phyloP scores from a whole-genome alignment of 73 alveolate species.

The Diophrys sp. region DNA sequence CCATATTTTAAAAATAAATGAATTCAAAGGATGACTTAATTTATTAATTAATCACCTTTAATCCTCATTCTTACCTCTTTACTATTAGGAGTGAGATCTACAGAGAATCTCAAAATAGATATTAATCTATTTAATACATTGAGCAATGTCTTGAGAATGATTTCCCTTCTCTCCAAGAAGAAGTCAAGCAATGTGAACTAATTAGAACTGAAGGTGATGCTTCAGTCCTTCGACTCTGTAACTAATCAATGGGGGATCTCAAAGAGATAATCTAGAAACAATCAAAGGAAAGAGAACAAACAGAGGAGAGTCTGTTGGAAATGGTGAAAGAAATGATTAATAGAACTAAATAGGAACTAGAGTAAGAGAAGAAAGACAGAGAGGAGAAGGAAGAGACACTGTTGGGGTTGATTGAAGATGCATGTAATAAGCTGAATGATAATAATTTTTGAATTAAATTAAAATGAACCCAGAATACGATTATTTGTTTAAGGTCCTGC shows the following conservation, averaged over 20 bases:
- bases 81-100: conserved; percentile 32
- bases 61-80: too few relatives aligned
- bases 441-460: conserved; percentile 43
- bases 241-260: conserved; percentile 71
- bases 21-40: too few relatives aligned
- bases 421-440: conserved; percentile 83
- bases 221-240: conserved; percentile 61
- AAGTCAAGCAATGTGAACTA: conserved; percentile 64
- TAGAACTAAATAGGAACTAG: conserved; percentile 83
- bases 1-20: conserved; percentile 14
- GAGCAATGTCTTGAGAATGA: conserved; percentile 64
- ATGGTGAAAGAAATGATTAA: conserved; percentile 86
- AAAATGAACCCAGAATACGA: conserved; percentile 47
- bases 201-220: conserved; percentile 80
- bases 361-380: conserved; percentile 84
- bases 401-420: conserved; percentile 82
- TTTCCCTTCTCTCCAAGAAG: conserved; percentile 84
- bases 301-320: conserved; percentile 88
- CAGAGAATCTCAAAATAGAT: conserved; percentile 43
- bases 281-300: conserved; percentile 77
- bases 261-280: neutral
- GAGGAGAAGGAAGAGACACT: conserved; percentile 86
- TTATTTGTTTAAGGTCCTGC: conserved; percentile 77
- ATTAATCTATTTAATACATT: conserved; percentile 41
- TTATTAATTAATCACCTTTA: too few relatives aligned